Evolutionary conservation across 2,329 filamentous ascomycete species (phyloP), one percentile per base, ranked within the genome.

Genomic region (Dothiorella sarmentorum): DNA sequence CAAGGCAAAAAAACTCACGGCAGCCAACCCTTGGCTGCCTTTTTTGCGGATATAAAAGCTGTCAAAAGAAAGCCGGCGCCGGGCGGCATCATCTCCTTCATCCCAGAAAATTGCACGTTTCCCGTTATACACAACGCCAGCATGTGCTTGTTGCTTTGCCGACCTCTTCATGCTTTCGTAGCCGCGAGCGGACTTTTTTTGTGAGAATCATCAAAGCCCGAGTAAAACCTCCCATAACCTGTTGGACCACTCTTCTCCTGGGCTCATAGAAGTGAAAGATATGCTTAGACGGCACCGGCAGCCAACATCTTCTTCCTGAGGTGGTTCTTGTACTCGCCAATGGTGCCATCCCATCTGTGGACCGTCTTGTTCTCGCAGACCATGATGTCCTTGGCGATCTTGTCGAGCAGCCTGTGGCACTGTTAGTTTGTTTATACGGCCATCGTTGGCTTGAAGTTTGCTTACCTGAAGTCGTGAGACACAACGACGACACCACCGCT

Each of bases 301-400:
- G 85, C 84, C 71, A 96, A 80, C 94, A 99, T 99, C 90, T 97
- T 97, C 87, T 97, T 97, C 74, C 93, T 88, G 71, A 99, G 84
- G 79, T 97, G 86, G 80, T 95, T 90, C 90, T 99, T 99, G 90
- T 99, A 99, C 61, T 91, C 87, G 67, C 87, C 88, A 71, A 99
- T 99, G 64, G 78, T 80, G 68, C 93, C 93, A 63, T 93, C 87
- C 94, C 94, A 99, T 69, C 85, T 79, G 68, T 83, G 86, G 68
- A 97, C 91, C 13, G 91, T 92, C 84, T 92, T 91, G 86, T 99
- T 91, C 80, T 99, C 94, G 78, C 95, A 99, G 59, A 99, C 94
- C 79, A 99, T 86, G 77, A 99, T 99, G 76, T 99, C 91, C 84
- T 99, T 99, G 68, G 94, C 94, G 75, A 99, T 97, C 83, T 96